Evolutionary conservation across 306 rosid species (phyloP), one percentile per base, ranked within the genome.

Genomic region (Trichosanthes cucumerina): DNA sequence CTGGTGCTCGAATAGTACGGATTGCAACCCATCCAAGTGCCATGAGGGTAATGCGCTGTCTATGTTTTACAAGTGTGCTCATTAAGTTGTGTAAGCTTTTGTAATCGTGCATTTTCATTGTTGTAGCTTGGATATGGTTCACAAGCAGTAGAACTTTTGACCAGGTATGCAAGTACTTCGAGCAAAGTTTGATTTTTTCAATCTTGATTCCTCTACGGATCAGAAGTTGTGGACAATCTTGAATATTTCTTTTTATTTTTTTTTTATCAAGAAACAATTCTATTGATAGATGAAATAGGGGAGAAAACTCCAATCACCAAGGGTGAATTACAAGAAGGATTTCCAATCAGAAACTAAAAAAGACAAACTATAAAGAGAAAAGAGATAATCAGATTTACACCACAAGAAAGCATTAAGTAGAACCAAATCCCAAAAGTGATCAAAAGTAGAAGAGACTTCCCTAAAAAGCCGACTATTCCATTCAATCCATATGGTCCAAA

Each of bases 21-120:
- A 95, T 95, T 78, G 98, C 98, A 38, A 88, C 98, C 31, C 98
- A 95, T 86, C 97, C 98, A 68, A 92, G 91, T 85, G 95, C 92
- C 77, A 91, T 88, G 89, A 91, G 90, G 97, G 98, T 95, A 86
- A 83, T 28, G 69, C 71, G 62, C 59, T 56, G 16, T 56, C 54
- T 70, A 9, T 73, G 41, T 71, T 71, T 79, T 44, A 72, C 56
- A 47, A 75, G 11, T 21, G 81, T 49, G 50, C 49, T 79, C 84
- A 10, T 80, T 81, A 73, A 60, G 58, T 81, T 80, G 36, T 69
- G 46, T 66, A 19, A 75, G 72, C 54, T 69, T 50, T 33, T 80
- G 44, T 41, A 26, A 31, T 52, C 52, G 43, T 52, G 60, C 76
- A 53, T 54, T 84, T 72, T 66, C 74, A 81, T 76, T 54, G 54